phyloP scores from a whole-genome alignment of 1,284 basidiomycete species.

The Uromyces viciae-fabae region DNA sequence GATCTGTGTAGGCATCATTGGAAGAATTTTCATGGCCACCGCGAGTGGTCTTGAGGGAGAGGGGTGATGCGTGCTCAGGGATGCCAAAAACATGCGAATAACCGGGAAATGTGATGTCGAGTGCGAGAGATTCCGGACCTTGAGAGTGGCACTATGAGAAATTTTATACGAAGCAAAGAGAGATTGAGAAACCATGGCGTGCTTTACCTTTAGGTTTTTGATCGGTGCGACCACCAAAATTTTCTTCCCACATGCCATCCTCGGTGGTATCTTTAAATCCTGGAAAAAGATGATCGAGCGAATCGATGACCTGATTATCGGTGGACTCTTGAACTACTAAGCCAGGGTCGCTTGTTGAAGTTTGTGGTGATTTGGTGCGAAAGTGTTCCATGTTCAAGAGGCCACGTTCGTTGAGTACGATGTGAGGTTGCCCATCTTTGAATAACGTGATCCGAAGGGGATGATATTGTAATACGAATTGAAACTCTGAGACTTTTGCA shows the following conservation, averaged over 20 bases:
- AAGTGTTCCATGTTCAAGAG: conserved; percentile 98
- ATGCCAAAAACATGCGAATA: conserved; percentile 89
- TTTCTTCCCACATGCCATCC: conserved; percentile 84
- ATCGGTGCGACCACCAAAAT: conserved; percentile 78
- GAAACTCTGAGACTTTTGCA: conserved; percentile 54
- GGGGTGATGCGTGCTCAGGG: conserved; percentile 88
- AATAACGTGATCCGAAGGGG: conserved; percentile 71
- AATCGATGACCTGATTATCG: conserved; percentile 55
- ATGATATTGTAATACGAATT: conserved; percentile 67
- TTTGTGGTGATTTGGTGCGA: conserved; percentile 63
- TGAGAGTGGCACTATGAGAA: neutral
- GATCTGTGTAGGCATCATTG: conserved; percentile 63
- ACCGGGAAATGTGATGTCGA: conserved; percentile 90
- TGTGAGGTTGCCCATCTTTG: conserved; percentile 69
- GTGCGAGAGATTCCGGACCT: conserved; percentile 88
- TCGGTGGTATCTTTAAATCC: conserved; percentile 84
- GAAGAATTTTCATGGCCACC: conserved; percentile 56
- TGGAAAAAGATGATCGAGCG: conserved; percentile 61
- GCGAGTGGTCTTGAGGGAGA: conserved; percentile 79
- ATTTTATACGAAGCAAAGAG: too few relatives aligned
- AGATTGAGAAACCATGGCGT: too few relatives aligned
- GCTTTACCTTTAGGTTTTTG: conserved; percentile 83
- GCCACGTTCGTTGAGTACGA: conserved; percentile 82
- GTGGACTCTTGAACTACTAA: conserved; percentile 53
- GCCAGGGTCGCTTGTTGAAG: conserved; percentile 53